A percentile compares a stretch with the other conserved stretches of the same genome.
phyloP scores from a whole-genome alignment of 1,284 basidiomycete species.

The Malassezia arunalokei region DNA sequence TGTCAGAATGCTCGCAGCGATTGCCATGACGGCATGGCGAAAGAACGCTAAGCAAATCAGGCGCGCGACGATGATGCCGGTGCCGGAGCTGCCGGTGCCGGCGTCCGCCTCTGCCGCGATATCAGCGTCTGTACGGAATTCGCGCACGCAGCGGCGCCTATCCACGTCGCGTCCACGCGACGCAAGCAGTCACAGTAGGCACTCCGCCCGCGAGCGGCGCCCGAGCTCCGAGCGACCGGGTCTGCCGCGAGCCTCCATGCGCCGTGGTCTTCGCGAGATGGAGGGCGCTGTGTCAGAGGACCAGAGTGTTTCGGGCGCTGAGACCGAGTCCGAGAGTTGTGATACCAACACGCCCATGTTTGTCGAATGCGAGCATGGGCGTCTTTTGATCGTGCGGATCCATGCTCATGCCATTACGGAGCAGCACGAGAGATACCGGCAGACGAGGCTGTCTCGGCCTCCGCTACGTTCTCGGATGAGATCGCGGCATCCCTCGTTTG shows the following conservation, averaged over 20 bases:
- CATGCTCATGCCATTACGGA: neutral
- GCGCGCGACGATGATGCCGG: neutral
- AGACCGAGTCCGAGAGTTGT: neutral
- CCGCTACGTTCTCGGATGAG: neutral
- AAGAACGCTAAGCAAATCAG: neutral
- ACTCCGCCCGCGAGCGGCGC: neutral
- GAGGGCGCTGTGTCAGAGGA: neutral
- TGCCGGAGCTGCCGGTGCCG: no score
- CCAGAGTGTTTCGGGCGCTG: neutral
- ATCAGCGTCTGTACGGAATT: no score
- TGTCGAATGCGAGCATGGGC: constrained; percentile 8
- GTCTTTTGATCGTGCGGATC: constrained; percentile 5
- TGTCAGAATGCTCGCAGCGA: neutral
- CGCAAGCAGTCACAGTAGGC: neutral
- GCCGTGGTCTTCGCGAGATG: neutral
- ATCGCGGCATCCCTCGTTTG: constrained; percentile 1
- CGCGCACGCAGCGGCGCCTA: no score
- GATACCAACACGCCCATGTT: constrained; percentile 1
- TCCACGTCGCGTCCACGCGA: neutral
- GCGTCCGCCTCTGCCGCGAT: no score
- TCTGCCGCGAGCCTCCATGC: neutral
- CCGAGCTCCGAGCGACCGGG: neutral
- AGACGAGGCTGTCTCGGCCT: neutral
- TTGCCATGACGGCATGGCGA: constrained; percentile 11
- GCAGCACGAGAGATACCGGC: neutral